Base-by-base conservation (phyloP, 495 filamentous ascomycete genomes). In the Aspergillus egyptiacus region DNA sequence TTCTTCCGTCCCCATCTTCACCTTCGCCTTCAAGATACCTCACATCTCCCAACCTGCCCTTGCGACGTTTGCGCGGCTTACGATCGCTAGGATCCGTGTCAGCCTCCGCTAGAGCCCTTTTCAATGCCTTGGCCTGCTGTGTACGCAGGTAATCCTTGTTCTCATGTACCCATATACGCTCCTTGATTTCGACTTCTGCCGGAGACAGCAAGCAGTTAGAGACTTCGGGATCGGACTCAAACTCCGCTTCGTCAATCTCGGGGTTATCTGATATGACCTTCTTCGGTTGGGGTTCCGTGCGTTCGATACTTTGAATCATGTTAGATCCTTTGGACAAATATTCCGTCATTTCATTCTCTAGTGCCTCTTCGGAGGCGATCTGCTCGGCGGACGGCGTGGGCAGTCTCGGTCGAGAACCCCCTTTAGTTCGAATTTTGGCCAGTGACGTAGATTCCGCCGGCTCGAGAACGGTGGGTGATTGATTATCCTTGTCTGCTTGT, bases 111-210 rank as follows among this genome's bases (percentile, higher is more conserved):
- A 89, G 65, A 46, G 83, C 80, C 45, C 80, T 73, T 25, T 83
- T 77, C 28, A 89, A 78, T 3, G 77, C 72, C 64, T 89, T 91
- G 38, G 82, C 79, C 62, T 95, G 87, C 63, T 90, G 79, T 18
- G 80, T 75, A 5, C 91, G 85, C 30, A 98, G 73, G 68, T 87
- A 98, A 44, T 91, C 87, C 58, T 88, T 85, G 66, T 97, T 96
- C 55, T 87, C 81, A 50, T 90, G 86, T n/a, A 89, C 78, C 93
- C 93, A 98, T 44, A 97, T 87, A 35, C 76, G 73, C 63, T 95
- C 89, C 60, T 95, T 96, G 53, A 90, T 73, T 4, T 75, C 74
- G 2, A 81, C 72, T 65, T 97, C 91, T 2, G 71, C 71, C 5
- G 79, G 73, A 0, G 72, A 71, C n/a, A 96, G 77, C 32, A 85